Evolutionary conservation across 352 stramenopile species (phyloP).

Genomic region (Globisporangium iwayamae): DNA sequence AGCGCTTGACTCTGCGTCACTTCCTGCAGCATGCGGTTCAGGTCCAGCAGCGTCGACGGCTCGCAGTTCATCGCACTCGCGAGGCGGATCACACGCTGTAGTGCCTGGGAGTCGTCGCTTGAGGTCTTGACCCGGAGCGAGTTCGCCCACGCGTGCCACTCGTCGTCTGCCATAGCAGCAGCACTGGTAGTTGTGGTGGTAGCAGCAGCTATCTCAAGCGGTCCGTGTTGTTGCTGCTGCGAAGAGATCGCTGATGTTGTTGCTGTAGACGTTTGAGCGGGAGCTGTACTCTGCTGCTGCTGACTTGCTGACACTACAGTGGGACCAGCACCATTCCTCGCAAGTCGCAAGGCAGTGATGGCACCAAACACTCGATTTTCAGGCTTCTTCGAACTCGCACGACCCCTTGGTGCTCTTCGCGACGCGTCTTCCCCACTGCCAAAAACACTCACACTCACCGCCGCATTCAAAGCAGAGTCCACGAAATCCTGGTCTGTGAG

Average conservation of each 20-base stretch:
- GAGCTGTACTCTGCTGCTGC: not conserved
- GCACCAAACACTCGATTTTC: not conserved
- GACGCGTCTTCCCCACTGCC: constrained; percentile 24
- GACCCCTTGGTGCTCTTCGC: constrained; percentile 20
- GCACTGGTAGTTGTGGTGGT: not conserved
- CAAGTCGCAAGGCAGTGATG: not conserved
- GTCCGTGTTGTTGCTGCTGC: not conserved
- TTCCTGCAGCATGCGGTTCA: constrained; percentile 51
- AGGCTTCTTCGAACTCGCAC: constrained; percentile 18
- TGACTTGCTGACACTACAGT: not conserved
- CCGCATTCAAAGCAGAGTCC: constrained; percentile 45
- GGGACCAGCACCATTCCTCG: not conserved
- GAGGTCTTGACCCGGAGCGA: constrained; percentile 27
- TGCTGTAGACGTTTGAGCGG: not conserved
- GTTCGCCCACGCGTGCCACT: constrained; percentile 50
- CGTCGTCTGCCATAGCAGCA: constrained; percentile 26
- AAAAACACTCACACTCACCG: constrained; percentile 34
- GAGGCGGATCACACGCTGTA: constrained; percentile 62
- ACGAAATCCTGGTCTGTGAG: constrained; percentile 67
- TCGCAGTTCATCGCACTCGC: constrained; percentile 67
- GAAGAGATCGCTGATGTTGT: not conserved
- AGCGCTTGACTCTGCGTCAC: constrained; percentile 23
- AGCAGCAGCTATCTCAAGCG: not conserved
- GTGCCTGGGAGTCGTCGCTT: constrained; percentile 45
- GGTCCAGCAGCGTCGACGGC: constrained; percentile 41